Conservation (phyloP, 305 asterid species). For the Fraxinus greggii region DNA sequence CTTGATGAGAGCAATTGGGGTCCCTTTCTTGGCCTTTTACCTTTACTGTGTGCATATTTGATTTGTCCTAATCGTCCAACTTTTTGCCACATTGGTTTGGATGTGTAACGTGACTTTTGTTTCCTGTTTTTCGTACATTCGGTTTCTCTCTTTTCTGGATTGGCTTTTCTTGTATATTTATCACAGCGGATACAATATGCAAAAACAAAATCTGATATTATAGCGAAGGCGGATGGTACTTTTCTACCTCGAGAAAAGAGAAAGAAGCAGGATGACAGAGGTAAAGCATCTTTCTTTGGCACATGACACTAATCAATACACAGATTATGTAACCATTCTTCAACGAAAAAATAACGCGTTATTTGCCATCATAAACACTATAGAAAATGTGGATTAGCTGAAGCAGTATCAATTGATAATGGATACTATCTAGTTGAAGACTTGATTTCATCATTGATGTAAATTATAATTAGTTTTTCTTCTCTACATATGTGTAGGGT, state of each 20-base stretch:
- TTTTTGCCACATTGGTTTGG: slow-evolving; percentile 1
- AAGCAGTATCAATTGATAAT: background rate
- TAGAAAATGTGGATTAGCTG: background rate
- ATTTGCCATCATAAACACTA: background rate
- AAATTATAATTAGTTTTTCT: background rate
- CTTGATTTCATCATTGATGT: background rate
- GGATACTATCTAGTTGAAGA: background rate
- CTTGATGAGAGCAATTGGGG: slow-evolving; percentile 7
- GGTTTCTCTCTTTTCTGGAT: background rate
- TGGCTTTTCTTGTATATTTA: slow-evolving; percentile 9
- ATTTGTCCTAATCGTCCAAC: background rate
- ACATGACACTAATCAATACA: background rate
- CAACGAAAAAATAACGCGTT: background rate
- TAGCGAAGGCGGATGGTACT: slow-evolving; percentile 92
- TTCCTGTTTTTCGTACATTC: background rate
- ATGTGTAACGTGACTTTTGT: background rate
- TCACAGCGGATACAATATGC: slow-evolving; percentile 91
- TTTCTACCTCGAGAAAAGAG: slow-evolving; percentile 90
- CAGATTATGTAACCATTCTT: background rate
- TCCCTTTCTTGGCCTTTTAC: background rate
- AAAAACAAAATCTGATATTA: slow-evolving; percentile 83
- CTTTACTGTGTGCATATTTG: background rate
- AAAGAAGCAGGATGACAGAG: slow-evolving; percentile 92
- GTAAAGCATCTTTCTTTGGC: slow-evolving; percentile 35
- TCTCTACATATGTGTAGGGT: background rate